Conservation (phyloP, 1,284 basidiomycete species). For the Serendipita sp. region DNA sequence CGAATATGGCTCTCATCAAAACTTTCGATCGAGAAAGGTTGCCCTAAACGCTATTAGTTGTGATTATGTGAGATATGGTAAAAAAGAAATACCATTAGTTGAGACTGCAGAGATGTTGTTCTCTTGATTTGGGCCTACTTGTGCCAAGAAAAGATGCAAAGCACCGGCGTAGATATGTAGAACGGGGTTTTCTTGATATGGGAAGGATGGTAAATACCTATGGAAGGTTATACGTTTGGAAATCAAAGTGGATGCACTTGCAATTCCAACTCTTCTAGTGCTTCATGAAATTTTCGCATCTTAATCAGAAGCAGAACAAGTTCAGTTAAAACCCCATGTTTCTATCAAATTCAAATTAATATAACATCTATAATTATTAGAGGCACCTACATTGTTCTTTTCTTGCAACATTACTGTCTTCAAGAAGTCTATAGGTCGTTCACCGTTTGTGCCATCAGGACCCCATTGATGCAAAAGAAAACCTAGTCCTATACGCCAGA, state of each 20-base stretch:
- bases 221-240: constrained; percentile 9
- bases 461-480: constrained; percentile 32
- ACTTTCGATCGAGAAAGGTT: constrained; percentile 8
- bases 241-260: constrained; percentile 25
- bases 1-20: constrained; percentile 31
- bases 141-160: constrained; percentile 38
- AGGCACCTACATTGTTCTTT: constrained; percentile 41
- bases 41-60: neutral
- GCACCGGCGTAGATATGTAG: constrained; percentile 75
- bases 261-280: constrained; percentile 75
- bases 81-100: neutral
- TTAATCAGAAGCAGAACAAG: constrained; percentile 53
- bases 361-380: neutral
- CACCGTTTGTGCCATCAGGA: constrained; percentile 9
- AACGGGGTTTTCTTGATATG: constrained; percentile 65
- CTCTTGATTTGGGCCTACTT: constrained; percentile 12
- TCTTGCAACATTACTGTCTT: constrained; percentile 49
- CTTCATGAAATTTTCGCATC: constrained; percentile 43
- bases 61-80: neutral
- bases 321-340: constrained; percentile 60
- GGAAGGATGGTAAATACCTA: constrained; percentile 73
- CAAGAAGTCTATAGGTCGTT: constrained; percentile 10
- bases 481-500: constrained; percentile 60
- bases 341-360: constrained; percentile 28
- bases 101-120: neutral